Percentiles rank a stretch among this genome's conserved stretches.
Conservation (phyloP, 352 stramenopile species). For the Phytophthora agathidicida region DNA sequence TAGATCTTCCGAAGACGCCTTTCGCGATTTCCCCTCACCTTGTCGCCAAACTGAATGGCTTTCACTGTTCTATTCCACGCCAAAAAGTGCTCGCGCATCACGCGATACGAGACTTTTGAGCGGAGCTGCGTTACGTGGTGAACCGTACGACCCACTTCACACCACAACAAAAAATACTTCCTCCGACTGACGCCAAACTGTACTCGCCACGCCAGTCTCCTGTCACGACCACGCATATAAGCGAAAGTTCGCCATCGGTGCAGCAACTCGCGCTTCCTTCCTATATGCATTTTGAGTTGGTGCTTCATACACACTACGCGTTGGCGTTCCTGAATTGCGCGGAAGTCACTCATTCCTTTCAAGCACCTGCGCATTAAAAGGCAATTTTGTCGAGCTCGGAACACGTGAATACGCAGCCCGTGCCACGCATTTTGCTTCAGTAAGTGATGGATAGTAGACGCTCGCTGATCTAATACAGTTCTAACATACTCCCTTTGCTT, state of each 20-base stretch:
- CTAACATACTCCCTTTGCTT: conserved; percentile 12
- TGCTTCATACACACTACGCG: conserved; percentile 1
- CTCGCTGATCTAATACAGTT: neutral
- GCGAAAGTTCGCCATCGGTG: conserved; percentile 27
- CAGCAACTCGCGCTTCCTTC: conserved; percentile 15
- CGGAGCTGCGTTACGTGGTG: conserved; percentile 13
- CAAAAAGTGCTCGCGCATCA: conserved; percentile 26
- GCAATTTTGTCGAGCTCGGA: conserved; percentile 16
- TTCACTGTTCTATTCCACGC: conserved; percentile 24
- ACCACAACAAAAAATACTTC: conserved; percentile 38
- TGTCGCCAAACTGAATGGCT: conserved; percentile 23
- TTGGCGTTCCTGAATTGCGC: conserved; percentile 8
- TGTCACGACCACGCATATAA: conserved; percentile 4
- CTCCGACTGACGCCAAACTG: conserved; percentile 29
- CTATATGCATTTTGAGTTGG: neutral
- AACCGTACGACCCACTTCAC: conserved; percentile 21
- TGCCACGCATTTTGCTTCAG: conserved; percentile 18
- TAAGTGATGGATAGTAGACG: neutral
- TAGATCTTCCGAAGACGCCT: conserved; percentile 2
- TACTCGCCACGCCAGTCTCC: conserved; percentile 15
- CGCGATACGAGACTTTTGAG: conserved; percentile 8
- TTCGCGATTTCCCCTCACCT: conserved; percentile 2
- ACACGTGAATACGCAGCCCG: conserved; percentile 23
- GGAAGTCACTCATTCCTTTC: conserved; percentile 4
- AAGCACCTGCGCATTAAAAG: conserved; percentile 15